Conservation (phyloP, 2,329 filamentous ascomycete species). For the Phyllosticta paracitricarpa region DNA sequence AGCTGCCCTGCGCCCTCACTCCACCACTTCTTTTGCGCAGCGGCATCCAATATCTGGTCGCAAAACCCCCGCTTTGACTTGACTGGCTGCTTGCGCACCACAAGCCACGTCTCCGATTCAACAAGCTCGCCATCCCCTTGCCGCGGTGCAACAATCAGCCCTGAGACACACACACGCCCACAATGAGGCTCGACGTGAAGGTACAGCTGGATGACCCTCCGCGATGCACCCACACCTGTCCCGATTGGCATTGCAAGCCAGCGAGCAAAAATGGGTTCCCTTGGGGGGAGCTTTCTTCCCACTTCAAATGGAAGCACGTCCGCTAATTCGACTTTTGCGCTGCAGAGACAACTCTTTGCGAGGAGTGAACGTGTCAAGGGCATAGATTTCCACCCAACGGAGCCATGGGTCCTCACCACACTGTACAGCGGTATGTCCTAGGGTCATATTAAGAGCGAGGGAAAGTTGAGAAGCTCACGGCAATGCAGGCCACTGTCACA, state of each 20-base stretch:
- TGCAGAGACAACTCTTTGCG: conserved; percentile 71
- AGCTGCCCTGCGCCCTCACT: not conserved
- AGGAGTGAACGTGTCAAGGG: conserved; percentile 86
- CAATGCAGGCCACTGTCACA: conserved; percentile 79
- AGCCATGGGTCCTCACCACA: conserved; percentile 93
- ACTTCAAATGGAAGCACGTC: not conserved
- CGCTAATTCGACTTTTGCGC: conserved; percentile 32
- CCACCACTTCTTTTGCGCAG: not conserved
- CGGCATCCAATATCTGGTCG: not conserved
- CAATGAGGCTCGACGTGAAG: conserved; percentile 39
- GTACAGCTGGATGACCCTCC: conserved; percentile 17
- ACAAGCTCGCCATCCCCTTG: conserved; percentile 19
- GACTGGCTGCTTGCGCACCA: conserved; percentile 23
- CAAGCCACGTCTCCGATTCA: conserved; percentile 29
- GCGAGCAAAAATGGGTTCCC: not conserved
- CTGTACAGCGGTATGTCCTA: conserved; percentile 71
- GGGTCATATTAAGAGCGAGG: conserved; percentile 3
- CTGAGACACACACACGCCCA: conserved; percentile 13
- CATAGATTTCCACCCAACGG: conserved; percentile 92
- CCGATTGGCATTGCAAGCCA: not conserved
- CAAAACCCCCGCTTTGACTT: not conserved
- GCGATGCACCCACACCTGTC: not conserved
- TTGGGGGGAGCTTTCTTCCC: not conserved
- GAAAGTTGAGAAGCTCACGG: conserved; percentile 17
- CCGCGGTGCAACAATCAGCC: conserved; percentile 15